Conservation (phyloP, 2,329 filamentous ascomycete species). For the Fusarium sp. region DNA sequence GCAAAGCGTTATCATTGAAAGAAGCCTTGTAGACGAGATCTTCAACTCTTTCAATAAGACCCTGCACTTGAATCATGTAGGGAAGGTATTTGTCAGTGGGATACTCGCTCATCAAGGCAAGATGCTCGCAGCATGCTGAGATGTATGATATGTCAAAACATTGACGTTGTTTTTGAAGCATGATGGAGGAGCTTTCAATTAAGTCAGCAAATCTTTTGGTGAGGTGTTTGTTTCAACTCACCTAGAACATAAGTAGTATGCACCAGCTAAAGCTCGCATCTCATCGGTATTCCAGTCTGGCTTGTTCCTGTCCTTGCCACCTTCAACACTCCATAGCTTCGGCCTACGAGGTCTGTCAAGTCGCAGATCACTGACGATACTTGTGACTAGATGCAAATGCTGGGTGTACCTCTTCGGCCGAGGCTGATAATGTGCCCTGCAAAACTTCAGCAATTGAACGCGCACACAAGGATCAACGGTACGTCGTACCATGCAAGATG, state of each 20-base stretch:
- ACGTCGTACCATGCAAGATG: slow-evolving; percentile 50
- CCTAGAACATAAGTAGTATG: slow-evolving; percentile 53
- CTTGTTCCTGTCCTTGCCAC: slow-evolving; percentile 29
- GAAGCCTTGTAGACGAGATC: slow-evolving; percentile 30
- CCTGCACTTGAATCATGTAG: slow-evolving; percentile 48
- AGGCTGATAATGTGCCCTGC: slow-evolving; percentile 54
- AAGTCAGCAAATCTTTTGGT: neutral
- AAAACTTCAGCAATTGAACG: neutral
- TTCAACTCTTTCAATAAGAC: slow-evolving; percentile 48
- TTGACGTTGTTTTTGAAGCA: slow-evolving; percentile 52
- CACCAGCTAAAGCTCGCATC: slow-evolving; percentile 49
- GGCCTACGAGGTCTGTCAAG: slow-evolving; percentile 49
- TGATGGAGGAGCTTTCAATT: slow-evolving; percentile 45
- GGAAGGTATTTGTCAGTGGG: slow-evolving; percentile 48
- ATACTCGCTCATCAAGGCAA: slow-evolving; percentile 29
- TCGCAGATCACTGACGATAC: slow-evolving; percentile 53
- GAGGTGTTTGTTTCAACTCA: fast-evolving
- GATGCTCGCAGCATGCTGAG: slow-evolving; percentile 44
- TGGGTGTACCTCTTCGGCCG: slow-evolving; percentile 50
- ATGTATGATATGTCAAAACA: slow-evolving; percentile 47
- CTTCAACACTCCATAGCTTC: slow-evolving; percentile 48
- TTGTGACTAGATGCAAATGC: slow-evolving; percentile 49
- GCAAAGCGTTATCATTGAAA: neutral
- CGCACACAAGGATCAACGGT: fast-evolving
- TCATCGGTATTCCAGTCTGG: slow-evolving; percentile 50